Percentiles rank a stretch among this genome's conserved stretches.
These are phyloP conservation scores for Fomitopsis schrenkii DNA, from an alignment of 1,284 basidiomycete genomes.

Conservation along the genomic window DNA sequence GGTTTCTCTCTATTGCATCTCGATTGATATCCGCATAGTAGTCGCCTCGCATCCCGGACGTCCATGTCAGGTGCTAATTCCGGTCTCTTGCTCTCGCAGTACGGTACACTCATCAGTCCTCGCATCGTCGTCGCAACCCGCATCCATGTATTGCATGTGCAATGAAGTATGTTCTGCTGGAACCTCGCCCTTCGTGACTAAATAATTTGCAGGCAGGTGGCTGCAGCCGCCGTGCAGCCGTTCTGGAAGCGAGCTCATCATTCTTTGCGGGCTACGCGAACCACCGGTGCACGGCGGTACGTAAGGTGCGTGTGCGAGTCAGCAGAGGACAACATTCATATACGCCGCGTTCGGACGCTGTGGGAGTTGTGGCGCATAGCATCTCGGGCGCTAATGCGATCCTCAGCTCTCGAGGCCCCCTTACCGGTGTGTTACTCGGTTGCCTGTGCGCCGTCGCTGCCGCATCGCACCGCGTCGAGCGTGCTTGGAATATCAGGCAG, in stretches of 20 bases:
- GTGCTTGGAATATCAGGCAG: background rate
- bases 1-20: conserved; percentile 9
- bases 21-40: conserved; percentile 4
- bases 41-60: conserved; percentile 9
- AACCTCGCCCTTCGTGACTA: background rate
- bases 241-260: background rate
- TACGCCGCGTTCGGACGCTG: background rate
- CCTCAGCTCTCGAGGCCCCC: background rate
- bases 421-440: background rate
- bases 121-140: conserved; percentile 5
- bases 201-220: too few relatives aligned
- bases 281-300: background rate
- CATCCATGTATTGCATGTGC: conserved; percentile 10
- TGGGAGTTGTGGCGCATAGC: background rate
- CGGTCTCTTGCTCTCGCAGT: conserved; percentile 12
- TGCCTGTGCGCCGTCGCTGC: background rate
- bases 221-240: background rate
- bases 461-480: background rate
- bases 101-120: conserved; percentile 14
- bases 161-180: conserved; percentile 5
- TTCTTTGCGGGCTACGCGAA: background rate
- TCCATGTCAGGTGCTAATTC: conserved; percentile 20
- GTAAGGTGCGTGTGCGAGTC: background rate
- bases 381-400: background rate
- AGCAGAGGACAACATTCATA: background rate